Evolutionary conservation across 1,284 basidiomycete genomes (phyloP).

Genomic region (Microbotryomycetes sp.): DNA sequence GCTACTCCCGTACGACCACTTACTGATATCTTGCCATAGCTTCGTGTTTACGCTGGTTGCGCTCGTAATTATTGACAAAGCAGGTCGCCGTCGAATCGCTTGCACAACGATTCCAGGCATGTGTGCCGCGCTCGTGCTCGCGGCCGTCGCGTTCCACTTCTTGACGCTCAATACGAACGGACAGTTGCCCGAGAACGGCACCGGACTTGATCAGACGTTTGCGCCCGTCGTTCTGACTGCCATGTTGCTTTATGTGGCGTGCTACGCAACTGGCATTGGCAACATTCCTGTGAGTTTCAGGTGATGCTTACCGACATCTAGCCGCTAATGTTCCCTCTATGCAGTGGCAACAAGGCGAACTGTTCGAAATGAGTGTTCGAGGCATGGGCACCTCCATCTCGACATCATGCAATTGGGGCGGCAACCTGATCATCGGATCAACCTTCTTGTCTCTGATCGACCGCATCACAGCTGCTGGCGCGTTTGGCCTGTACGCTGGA

Average conservation of each 20-base stretch:
- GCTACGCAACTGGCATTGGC: constrained; percentile 60
- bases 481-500: constrained; percentile 72
- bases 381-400: constrained; percentile 71
- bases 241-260: constrained; percentile 76
- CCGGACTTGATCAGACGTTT: constrained; percentile 58
- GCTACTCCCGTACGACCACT: neutral
- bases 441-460: constrained; percentile 68
- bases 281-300: constrained; percentile 55
- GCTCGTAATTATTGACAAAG: constrained; percentile 63
- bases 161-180: constrained; percentile 62
- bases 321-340: neutral
- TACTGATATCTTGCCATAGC: constrained; percentile 25
- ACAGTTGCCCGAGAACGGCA: constrained; percentile 55
- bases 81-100: constrained; percentile 71
- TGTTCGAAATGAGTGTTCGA: constrained; percentile 60
- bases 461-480: constrained; percentile 65
- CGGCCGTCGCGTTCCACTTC: constrained; percentile 66
- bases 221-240: constrained; percentile 63
- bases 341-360: constrained; percentile 73
- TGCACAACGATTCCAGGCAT: constrained; percentile 69
- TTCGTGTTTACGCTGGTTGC: constrained; percentile 75
- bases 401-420: constrained; percentile 74
- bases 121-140: constrained; percentile 62
- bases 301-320: constrained; percentile 5
- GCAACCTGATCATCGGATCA: constrained; percentile 68